phyloP scores from a whole-genome alignment of 495 filamentous ascomycete species.

The Hamigera avellanea region DNA sequence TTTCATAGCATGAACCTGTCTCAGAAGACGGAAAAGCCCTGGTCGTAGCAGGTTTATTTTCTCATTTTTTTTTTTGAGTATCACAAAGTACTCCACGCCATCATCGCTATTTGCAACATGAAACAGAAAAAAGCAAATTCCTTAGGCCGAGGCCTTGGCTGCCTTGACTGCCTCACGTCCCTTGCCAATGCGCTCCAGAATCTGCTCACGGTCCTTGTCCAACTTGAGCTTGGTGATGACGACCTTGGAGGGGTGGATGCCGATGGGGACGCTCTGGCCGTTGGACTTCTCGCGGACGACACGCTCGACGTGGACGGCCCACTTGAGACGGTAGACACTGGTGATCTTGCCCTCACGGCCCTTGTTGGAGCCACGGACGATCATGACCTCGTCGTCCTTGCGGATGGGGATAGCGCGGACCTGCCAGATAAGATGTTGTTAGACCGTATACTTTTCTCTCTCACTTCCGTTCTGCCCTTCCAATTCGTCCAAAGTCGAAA shows the following conservation, averaged over 20 bases:
- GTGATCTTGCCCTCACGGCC: constrained; percentile 89
- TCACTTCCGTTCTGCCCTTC: too few species aligned
- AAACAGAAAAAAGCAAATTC: constrained; percentile 2
- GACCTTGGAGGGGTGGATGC: constrained; percentile 84
- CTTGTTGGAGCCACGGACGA: constrained; percentile 84
- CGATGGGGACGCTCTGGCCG: constrained; percentile 80
- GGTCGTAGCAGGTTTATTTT: constrained; percentile 19
- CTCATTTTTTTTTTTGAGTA: constrained; percentile 17
- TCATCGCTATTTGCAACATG: constrained; percentile 3
- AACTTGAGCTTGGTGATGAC: constrained; percentile 96
- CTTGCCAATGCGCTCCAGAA: constrained; percentile 70
- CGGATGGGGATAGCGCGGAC: constrained; percentile 95
- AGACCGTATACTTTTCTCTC: too few species aligned
- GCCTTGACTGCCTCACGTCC: constrained; percentile 47
- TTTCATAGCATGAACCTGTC: constrained; percentile 18
- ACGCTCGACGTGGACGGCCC: constrained; percentile 84
- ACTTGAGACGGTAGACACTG: constrained; percentile 96
- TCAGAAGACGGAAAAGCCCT: constrained; percentile 9
- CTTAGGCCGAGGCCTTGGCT: constrained; percentile 1
- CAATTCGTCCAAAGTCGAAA: too few species aligned
- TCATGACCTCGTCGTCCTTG: constrained; percentile 90
- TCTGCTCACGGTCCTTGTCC: constrained; percentile 94
- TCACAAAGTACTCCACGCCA: constrained; percentile 8
- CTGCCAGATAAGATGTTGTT: constrained; percentile 28
- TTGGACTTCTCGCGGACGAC: constrained; percentile 88